These are phyloP conservation scores for Nicotiana knightiana DNA, from an alignment of 257 asterid genomes.

Conservation along the genomic window DNA sequence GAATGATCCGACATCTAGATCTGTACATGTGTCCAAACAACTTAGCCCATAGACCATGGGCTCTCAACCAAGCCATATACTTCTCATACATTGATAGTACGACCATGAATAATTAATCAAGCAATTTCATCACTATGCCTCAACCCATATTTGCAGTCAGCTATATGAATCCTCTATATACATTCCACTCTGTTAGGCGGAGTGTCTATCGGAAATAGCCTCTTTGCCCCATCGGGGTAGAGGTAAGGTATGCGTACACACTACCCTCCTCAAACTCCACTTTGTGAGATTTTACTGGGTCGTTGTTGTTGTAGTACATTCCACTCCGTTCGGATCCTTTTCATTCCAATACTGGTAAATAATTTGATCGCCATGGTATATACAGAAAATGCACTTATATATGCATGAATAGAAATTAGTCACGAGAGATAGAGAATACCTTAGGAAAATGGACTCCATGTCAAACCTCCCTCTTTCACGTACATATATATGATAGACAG, in stretches of 20 bases:
- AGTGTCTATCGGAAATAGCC: too few species aligned
- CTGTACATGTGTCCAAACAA: too few species aligned
- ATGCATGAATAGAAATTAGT: background rate
- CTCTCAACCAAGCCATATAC: background rate
- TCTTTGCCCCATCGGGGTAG: too few species aligned
- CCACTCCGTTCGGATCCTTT: background rate
- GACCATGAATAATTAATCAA: background rate
- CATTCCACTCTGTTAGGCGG: background rate
- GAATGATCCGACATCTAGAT: too few species aligned
- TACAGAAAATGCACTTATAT: background rate
- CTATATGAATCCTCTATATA: background rate
- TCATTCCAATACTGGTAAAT: background rate
- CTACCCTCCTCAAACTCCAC: too few species aligned
- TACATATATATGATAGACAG: constrained; percentile 63
- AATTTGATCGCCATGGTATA: background rate
- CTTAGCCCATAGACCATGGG: background rate
- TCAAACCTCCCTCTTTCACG: constrained; percentile 90
- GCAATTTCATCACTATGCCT: background rate
- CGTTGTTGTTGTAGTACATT: background rate
- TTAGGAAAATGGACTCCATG: constrained; percentile 74
- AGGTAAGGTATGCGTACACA: too few species aligned
- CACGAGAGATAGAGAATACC: constrained; percentile 34
- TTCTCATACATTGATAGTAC: background rate
- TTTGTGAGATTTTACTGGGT: too few species aligned
- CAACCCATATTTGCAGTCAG: background rate